These are phyloP conservation scores for Schizochytrium sp. DNA, from an alignment of 108 stramenopile species.

Conservation along the genomic window DNA sequence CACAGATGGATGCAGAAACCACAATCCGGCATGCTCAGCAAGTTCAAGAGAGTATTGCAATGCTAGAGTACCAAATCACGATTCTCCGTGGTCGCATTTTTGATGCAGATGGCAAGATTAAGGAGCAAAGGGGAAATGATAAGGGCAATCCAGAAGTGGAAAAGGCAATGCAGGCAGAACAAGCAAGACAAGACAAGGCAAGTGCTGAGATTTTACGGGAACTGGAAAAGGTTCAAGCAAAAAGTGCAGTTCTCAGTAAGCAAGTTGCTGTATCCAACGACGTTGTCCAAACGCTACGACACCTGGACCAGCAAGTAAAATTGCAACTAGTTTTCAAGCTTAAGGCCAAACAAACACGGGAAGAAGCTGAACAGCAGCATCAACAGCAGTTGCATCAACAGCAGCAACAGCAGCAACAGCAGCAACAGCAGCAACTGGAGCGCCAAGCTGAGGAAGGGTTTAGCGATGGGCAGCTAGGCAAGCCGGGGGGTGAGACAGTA, in stretches of 20 bases:
- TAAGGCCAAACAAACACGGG: no score
- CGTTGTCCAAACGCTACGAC: neutral
- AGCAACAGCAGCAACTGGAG: no score
- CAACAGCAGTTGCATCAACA: no score
- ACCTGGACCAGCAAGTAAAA: neutral
- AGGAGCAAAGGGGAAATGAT: neutral
- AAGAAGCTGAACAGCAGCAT: no score
- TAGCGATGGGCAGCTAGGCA: no score
- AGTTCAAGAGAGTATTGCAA: neutral
- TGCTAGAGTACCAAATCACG: conserved; percentile 4
- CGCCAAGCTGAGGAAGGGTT: no score
- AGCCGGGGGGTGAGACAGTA: no score
- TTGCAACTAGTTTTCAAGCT: neutral
- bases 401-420: no score
- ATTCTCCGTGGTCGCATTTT: neutral
- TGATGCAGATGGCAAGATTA: neutral
- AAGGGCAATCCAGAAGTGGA: neutral
- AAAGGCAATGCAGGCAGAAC: neutral
- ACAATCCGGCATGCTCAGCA: neutral
- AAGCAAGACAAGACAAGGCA: neutral
- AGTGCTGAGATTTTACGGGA: neutral
- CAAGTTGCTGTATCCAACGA: neutral
- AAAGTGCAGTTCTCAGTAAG: neutral
- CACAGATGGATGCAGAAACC: neutral
- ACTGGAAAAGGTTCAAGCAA: neutral